phyloP scores from a whole-genome alignment of 2,329 filamentous ascomycete species.

The Mariannaea sp. region DNA sequence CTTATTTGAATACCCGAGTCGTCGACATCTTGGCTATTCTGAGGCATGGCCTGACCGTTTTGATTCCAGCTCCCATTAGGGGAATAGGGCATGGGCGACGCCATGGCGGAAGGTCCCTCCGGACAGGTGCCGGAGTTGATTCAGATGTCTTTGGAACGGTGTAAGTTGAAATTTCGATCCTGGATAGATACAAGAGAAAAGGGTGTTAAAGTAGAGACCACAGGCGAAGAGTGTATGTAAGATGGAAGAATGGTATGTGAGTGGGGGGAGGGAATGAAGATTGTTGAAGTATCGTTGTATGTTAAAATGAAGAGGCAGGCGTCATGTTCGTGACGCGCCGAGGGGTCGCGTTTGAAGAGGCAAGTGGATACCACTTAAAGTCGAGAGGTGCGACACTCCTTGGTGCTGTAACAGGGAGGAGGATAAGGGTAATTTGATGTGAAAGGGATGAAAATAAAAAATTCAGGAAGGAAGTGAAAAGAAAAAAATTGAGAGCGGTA shows the following conservation, averaged over 20 bases:
- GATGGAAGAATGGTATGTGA: not conserved
- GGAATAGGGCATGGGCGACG: conserved; percentile 45
- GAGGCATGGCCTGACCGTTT: conserved; percentile 38
- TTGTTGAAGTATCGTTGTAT: conserved; percentile 31
- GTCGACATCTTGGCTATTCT: conserved; percentile 41
- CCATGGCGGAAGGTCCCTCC: conserved; percentile 43
- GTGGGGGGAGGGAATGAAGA: conserved; percentile 12
- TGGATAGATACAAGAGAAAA: not conserved
- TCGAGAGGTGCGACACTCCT: conserved; percentile 21
- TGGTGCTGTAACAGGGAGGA: not conserved
- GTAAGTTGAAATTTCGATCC: conserved; percentile 5
- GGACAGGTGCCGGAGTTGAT: conserved; percentile 29
- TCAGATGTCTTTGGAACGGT: conserved; percentile 5
- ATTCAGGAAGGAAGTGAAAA: not conserved
- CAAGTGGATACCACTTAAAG: conserved; percentile 37
- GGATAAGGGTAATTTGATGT: not conserved
- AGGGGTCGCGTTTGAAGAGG: conserved; percentile 41
- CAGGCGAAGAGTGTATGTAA: conserved; percentile 3
- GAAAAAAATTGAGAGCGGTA: not conserved
- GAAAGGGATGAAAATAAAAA: conserved; percentile 7
- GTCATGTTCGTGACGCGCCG: conserved; percentile 48
- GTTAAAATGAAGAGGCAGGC: conserved; percentile 45
- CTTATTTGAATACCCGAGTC: conserved; percentile 61
- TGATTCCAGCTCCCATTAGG: conserved; percentile 41
- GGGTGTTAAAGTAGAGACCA: not conserved